A percentile compares a stretch with the other conserved stretches of the same genome.
Conservation (phyloP, 331 rosid species). For the Malus hybrid region DNA sequence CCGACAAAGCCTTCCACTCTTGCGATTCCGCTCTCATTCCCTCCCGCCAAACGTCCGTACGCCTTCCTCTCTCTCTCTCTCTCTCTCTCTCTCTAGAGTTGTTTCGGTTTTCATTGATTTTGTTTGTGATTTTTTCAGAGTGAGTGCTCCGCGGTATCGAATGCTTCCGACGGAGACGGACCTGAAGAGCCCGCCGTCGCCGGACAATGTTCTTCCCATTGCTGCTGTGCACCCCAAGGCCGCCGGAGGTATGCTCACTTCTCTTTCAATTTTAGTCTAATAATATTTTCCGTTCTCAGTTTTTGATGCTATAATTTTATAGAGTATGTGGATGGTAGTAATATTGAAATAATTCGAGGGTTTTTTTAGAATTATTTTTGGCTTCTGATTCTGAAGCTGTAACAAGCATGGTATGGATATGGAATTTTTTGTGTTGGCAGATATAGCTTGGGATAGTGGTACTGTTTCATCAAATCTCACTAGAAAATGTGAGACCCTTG, state of each 20-base stretch:
- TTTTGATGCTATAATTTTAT: neutral
- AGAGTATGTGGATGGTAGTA: neutral
- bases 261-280: neutral
- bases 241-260: slow-evolving; percentile 39
- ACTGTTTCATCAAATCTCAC: slow-evolving; percentile 68
- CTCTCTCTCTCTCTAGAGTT: neutral
- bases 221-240: slow-evolving; percentile 52
- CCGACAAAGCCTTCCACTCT: slow-evolving; percentile 75
- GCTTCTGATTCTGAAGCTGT: neutral
- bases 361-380: neutral
- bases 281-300: neutral
- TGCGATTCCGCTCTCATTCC: slow-evolving; percentile 71
- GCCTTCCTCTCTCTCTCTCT: neutral
- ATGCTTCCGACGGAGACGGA: slow-evolving; percentile 93
- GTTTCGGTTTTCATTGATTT: neutral
- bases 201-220: slow-evolving; percentile 59
- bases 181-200: slow-evolving; percentile 71
- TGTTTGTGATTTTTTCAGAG: slow-evolving; percentile 25
- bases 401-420: neutral
- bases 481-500: slow-evolving; percentile 86
- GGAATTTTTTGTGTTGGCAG: slow-evolving; percentile 26
- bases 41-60: slow-evolving; percentile 50
- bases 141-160: slow-evolving; percentile 81
- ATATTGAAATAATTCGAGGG: neutral
- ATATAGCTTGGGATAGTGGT: slow-evolving; percentile 72